Percentiles rank a stretch among this genome's conserved stretches.
These are phyloP conservation scores for Prunus persica DNA, from an alignment of 306 rosid species.

Conservation along the genomic window Prunus_persica_NCBIv2 NC_034011.1:23614501-23615000, in stretches of 20 bases:
- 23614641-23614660: neutral
- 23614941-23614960: neutral
- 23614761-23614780: neutral
- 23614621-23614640: neutral
- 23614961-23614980: too few species aligned
- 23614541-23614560: neutral
- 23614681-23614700: neutral
- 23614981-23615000: neutral
- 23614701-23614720: neutral
- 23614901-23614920: neutral
- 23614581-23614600: neutral
- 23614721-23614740: too few species aligned
- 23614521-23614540: neutral
- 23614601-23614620: too few species aligned
- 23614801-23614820: neutral
- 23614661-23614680: neutral
- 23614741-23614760: neutral
- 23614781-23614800: neutral
- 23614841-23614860: neutral
- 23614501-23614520: neutral
- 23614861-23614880: conserved; percentile 19
- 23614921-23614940: neutral
- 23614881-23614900: neutral
- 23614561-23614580: neutral
- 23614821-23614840: too few species aligned